phyloP scores from a whole-genome alignment of 176 grass and related monocot species.

The Bolboschoenus planiculmis region DNA sequence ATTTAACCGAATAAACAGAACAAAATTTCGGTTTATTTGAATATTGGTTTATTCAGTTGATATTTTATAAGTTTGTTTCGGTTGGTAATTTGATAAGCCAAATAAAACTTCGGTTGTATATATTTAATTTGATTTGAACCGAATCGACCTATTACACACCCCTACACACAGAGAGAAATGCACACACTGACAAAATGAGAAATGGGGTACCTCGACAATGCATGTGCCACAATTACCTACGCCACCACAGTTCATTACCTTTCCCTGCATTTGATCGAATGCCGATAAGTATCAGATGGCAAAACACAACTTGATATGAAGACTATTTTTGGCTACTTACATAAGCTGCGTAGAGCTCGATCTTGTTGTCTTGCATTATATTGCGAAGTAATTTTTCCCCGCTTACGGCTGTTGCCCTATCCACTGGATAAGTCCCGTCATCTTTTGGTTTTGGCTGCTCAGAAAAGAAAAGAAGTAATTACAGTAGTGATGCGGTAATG shows the following conservation, averaged over 20 bases:
- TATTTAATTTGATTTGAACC: no score
- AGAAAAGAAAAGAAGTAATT: not conserved
- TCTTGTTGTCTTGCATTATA: constrained; percentile 76
- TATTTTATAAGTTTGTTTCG: no score
- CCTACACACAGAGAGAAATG: not conserved
- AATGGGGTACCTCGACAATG: constrained; percentile 62
- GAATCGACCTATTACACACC: no score
- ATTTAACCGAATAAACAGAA: no score
- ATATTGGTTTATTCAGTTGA: no score
- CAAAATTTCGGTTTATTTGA: no score
- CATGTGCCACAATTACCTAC: constrained; percentile 90
- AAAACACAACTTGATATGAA: not conserved
- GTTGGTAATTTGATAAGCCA: no score
- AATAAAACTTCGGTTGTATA: no score
- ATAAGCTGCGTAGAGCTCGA: constrained; percentile 82
- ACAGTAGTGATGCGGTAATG: not conserved
- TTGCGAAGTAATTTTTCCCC: constrained; percentile 85
- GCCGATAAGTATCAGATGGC: not conserved
- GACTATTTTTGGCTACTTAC: constrained; percentile 24
- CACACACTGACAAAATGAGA: not conserved
- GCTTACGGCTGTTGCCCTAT: constrained; percentile 41
- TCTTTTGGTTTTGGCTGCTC: constrained; percentile 53
- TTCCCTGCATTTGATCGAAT: constrained; percentile 41
- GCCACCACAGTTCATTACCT: constrained; percentile 94
- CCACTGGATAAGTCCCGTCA: constrained; percentile 57